Evolutionary conservation across 495 filamentous ascomycete genomes (phyloP).

Genomic region (Penicillium parvum): DNA sequence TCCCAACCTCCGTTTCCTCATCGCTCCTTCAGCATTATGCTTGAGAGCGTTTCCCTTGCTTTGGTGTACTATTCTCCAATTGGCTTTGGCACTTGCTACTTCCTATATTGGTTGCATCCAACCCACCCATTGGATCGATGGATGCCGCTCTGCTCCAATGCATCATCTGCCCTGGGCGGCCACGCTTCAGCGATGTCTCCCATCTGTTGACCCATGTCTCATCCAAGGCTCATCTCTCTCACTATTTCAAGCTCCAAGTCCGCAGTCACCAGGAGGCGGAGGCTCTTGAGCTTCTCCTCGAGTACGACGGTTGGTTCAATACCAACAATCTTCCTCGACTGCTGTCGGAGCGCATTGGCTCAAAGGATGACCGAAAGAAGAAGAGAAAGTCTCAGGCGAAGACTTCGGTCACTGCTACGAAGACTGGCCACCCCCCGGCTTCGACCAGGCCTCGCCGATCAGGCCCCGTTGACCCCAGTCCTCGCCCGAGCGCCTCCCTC

Average conservation of each 20-base stretch:
- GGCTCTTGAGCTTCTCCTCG: conserved; percentile 46
- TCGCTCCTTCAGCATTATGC: conserved; percentile 16
- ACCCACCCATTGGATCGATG: conserved; percentile 28
- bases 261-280: conserved; percentile 52
- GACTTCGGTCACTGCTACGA: background rate
- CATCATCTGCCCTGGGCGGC: conserved; percentile 71
- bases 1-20: background rate
- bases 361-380: conserved; percentile 63
- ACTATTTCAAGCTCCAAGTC: conserved; percentile 69
- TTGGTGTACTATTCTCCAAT: conserved; percentile 2
- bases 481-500: background rate
- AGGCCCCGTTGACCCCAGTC: background rate
- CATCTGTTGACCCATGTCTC: conserved; percentile 84
- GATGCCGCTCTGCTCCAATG: conserved; percentile 63
- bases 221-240: conserved; percentile 77
- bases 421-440: background rate
- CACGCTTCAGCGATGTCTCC: conserved; percentile 79
- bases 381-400: conserved; percentile 30
- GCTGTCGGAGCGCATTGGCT: conserved; percentile 63
- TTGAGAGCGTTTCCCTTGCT: conserved; percentile 5
- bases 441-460: background rate
- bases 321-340: conserved; percentile 58
- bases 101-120: conserved; percentile 13
- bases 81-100: conserved; percentile 26
- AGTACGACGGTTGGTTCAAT: conserved; percentile 69